A percentile compares a stretch with the other conserved stretches of the same genome.
These are phyloP conservation scores for Hypericum androsaemum DNA, from an alignment of 345 rosid species.

Conservation along the genomic window DNA sequence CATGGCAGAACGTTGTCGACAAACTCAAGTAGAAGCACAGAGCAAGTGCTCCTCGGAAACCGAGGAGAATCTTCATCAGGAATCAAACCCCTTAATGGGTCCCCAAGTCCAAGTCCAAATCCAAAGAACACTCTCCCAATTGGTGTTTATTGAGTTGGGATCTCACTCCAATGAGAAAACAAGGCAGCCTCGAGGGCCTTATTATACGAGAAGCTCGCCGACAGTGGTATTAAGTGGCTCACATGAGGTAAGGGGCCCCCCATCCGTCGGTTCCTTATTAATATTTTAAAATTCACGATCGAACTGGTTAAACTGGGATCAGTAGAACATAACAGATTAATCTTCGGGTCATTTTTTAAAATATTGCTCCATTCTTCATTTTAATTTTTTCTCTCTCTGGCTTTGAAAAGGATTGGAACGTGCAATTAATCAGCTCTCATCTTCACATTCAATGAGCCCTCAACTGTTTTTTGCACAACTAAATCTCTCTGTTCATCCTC, in stretches of 20 bases:
- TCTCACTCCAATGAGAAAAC: too few species aligned
- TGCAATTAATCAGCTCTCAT: background rate
- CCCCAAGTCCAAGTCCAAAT: background rate
- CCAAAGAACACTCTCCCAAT: too few species aligned
- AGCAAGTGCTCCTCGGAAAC: slow-evolving; percentile 25
- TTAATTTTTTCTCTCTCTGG: too few species aligned
- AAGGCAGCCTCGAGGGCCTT: too few species aligned
- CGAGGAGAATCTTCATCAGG: slow-evolving; percentile 45
- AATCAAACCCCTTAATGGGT: slow-evolving; percentile 2
- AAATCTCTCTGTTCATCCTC: slow-evolving; percentile 1
- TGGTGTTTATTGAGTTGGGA: too few species aligned
- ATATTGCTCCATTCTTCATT: too few species aligned
- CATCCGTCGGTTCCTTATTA: too few species aligned
- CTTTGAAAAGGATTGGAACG: slow-evolving; percentile 15
- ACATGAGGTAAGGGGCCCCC: slow-evolving; percentile 15
- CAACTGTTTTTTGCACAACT: slow-evolving; percentile 25
- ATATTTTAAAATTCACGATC: too few species aligned
- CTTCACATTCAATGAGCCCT: slow-evolving; percentile 25
- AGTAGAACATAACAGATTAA: too few species aligned
- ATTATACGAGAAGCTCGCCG: slow-evolving; percentile 11
- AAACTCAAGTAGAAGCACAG: slow-evolving; percentile 36
- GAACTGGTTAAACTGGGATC: too few species aligned
- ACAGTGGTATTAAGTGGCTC: slow-evolving; percentile 27
- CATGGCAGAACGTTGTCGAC: slow-evolving; percentile 29
- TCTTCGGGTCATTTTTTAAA: too few species aligned